phyloP scores from a whole-genome alignment of 208 protist species.

The Polymyxa betae region DNA sequence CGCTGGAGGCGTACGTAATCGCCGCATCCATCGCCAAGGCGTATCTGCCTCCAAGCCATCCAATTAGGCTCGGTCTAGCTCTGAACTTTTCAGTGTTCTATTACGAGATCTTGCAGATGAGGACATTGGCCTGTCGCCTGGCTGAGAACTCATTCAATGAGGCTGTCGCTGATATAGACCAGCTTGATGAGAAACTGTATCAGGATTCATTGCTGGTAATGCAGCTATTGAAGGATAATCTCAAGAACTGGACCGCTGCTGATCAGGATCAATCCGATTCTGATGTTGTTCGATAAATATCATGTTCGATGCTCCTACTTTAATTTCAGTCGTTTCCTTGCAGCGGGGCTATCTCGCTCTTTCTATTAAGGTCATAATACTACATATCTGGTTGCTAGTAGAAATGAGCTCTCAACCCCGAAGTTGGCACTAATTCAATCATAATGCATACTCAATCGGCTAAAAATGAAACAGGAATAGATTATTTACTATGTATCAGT shows the following conservation, averaged over 20 bases:
- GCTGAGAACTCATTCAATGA: constrained; percentile 46
- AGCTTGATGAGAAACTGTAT: background rate
- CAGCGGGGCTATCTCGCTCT: too few relatives aligned
- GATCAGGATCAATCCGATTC: constrained; percentile 18
- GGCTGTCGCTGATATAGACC: constrained; percentile 35
- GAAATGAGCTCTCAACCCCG: too few relatives aligned
- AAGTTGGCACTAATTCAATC: too few relatives aligned
- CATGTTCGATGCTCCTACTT: too few relatives aligned
- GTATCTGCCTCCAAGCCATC: background rate
- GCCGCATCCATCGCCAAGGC: background rate
- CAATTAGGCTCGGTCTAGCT: background rate
- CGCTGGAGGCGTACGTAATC: constrained; percentile 30
- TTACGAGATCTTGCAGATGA: constrained; percentile 47
- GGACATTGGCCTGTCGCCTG: constrained; percentile 10
- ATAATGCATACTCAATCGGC: too few relatives aligned
- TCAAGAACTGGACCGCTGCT: background rate
- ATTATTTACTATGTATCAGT: too few relatives aligned
- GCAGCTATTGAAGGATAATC: constrained; percentile 46
- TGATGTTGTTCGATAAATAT: too few relatives aligned
- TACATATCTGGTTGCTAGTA: too few relatives aligned
- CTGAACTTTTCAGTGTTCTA: constrained; percentile 43
- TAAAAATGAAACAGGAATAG: too few relatives aligned
- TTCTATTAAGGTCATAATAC: too few relatives aligned
- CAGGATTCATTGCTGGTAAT: constrained; percentile 43
- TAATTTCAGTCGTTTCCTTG: too few relatives aligned